phyloP scores from a whole-genome alignment of 2,329 filamentous ascomycete genomes.

The Ophiostoma tasmaniense region DNA sequence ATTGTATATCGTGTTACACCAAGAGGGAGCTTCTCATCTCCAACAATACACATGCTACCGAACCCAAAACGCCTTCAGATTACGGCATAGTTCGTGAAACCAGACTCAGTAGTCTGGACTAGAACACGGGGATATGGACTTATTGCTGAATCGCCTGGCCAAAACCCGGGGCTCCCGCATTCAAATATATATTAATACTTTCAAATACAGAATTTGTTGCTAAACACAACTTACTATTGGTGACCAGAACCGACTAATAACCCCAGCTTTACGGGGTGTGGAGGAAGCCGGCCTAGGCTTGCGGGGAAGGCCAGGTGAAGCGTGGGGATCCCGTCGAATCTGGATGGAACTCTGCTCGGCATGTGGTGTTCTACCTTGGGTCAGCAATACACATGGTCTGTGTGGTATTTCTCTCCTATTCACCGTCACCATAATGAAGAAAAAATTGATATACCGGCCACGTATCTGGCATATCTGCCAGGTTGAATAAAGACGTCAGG shows the following conservation, averaged over 20 bases:
- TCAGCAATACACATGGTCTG: background rate
- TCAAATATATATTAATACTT: background rate
- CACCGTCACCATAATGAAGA: background rate
- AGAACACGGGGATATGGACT: background rate
- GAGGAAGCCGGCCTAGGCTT: conserved; percentile 1
- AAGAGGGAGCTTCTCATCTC: too few species aligned
- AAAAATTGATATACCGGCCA: background rate
- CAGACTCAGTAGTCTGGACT: background rate
- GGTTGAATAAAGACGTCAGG: background rate
- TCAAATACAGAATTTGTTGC: background rate
- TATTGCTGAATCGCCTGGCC: too few species aligned
- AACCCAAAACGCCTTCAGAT: background rate
- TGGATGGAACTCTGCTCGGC: background rate
- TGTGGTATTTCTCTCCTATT: background rate
- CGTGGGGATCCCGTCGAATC: background rate
- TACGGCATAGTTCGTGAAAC: background rate
- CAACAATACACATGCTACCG: too few species aligned
- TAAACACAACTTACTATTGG: background rate
- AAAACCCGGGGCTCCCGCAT: background rate
- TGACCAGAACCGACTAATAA: background rate
- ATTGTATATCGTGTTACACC: too few species aligned
- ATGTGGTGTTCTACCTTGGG: background rate
- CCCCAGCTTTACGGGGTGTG: conserved; percentile 3
- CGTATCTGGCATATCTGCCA: background rate
- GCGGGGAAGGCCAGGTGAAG: background rate